Base-by-base conservation (phyloP, 352 stramenopile genomes). In the Hyaloperonospora arabidopsidis region DNA sequence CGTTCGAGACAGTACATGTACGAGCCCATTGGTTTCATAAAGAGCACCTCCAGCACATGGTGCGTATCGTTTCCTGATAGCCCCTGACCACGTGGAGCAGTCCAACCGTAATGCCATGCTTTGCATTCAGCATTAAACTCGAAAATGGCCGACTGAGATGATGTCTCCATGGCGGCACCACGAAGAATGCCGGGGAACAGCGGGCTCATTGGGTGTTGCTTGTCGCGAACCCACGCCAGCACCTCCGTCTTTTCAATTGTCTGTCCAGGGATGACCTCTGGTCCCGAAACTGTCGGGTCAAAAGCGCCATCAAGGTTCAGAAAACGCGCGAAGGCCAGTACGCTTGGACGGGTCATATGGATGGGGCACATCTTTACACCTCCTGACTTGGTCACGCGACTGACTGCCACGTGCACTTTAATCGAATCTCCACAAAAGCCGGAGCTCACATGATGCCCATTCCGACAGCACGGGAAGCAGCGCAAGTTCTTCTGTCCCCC, bases 41-140 rank as follows among this genome's bases (percentile, higher is more conserved):
- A 91, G 21, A 91, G 43, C 35, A 88, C 72, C 59, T 91, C 81
- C 1, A 91, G 62, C 29, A 89, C 76, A 45, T 91, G 81, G 49
- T 87, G 78, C 1, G 79, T 74, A 57, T 91, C 81, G 22, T 76
- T 88, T 6, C 81, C 81, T n/a, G 71, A 85, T 11, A 89, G 56
- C 1, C 81, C 81, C 40, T 91, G 81, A 0, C 81, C 81, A 19
- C 81, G 79, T 8, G 81, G 81, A 0, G 81, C 79, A 0, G 81
- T 87, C 81, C 81, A 95, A 10, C 86, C 86, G 17, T 95, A 94
- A 55, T 95, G 86, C 86, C 86, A 95, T 0, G 80, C 86, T 63
- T 93, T 94, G 56, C 81, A 90, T 50, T 92, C 79, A 2, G 76
- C 70, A 36, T 95, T 95, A 57, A 95, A 93, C 63, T 93, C 82